These are phyloP conservation scores for Penicillium simplicissimum DNA, from an alignment of 495 filamentous ascomycete species.

Conservation along the genomic window DNA sequence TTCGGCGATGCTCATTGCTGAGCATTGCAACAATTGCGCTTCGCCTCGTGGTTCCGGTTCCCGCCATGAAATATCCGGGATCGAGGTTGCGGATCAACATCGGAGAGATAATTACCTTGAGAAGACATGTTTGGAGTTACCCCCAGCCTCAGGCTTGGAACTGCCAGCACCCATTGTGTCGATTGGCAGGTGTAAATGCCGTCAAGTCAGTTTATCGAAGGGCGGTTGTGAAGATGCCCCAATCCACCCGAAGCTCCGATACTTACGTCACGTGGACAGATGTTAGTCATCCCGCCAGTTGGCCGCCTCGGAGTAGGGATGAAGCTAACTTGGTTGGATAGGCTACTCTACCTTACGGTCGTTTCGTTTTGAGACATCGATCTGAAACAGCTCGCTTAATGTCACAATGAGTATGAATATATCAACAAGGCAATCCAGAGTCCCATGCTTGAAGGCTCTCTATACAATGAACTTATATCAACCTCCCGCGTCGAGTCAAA, in stretches of 20 bases:
- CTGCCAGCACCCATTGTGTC: constrained; percentile 52
- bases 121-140: constrained; percentile 53
- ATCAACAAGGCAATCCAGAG: too few species aligned
- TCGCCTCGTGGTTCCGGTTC: constrained; percentile 15
- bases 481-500: too few species aligned
- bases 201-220: constrained; percentile 22
- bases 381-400: too few species aligned
- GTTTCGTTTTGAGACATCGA: too few species aligned
- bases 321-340: too few species aligned
- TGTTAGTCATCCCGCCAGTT: constrained; percentile 4
- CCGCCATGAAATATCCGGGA: constrained; percentile 11
- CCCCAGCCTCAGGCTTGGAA: constrained; percentile 54
- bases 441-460: too few species aligned
- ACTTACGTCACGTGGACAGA: constrained; percentile 23
- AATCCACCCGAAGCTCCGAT: constrained; percentile 30
- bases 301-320: background rate
- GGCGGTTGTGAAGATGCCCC: constrained; percentile 18
- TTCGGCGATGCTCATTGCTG: background rate
- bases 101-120: constrained; percentile 40
- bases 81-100: constrained; percentile 8
- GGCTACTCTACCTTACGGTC: too few species aligned
- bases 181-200: constrained; percentile 19
- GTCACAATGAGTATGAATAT: too few species aligned
- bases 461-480: too few species aligned
- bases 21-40: constrained; percentile 14